Percentiles rank a stretch among this genome's conserved stretches.
Conservation (phyloP, 148 eudicot genomes). For the Spergularia bocconei region DNA sequence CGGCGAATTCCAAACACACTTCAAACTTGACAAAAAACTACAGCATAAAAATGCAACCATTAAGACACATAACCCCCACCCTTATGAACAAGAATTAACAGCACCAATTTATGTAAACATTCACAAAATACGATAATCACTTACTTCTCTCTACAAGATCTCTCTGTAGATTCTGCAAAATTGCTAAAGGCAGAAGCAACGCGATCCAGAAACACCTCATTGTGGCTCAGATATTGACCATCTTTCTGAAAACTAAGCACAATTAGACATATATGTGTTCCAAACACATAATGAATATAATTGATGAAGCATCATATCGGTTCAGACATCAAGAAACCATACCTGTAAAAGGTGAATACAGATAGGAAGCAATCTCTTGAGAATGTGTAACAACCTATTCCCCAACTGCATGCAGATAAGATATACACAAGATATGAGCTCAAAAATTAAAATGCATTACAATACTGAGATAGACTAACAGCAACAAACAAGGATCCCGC, state of each 20-base stretch:
- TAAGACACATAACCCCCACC: no score
- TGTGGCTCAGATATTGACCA: constrained; percentile 84
- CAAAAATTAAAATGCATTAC: background rate
- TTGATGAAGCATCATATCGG: background rate
- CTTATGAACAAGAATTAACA: background rate
- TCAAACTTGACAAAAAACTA: no score
- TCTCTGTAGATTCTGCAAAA: constrained; percentile 92
- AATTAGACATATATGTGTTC: background rate
- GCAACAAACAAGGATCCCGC: background rate
- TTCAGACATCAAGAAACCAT: constrained; percentile 17
- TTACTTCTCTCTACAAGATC: constrained; percentile 83
- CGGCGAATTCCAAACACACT: no score
- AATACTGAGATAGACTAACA: background rate
- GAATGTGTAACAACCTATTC: constrained; percentile 78
- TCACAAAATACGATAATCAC: background rate
- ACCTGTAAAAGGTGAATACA: constrained; percentile 94
- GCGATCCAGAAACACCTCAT: constrained; percentile 71
- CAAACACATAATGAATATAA: constrained; percentile 4
- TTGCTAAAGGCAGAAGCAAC: constrained; percentile 80
- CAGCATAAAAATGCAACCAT: no score
- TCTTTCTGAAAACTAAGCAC: constrained; percentile 64
- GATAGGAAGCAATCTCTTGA: constrained; percentile 87
- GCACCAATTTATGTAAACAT: background rate
- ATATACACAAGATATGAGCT: background rate
- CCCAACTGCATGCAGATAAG: constrained; percentile 61